Evolutionary conservation across 2,329 filamentous ascomycete species (phyloP), one percentile per base, ranked within the genome.

Genomic region (Diaporthe sp.): DNA sequence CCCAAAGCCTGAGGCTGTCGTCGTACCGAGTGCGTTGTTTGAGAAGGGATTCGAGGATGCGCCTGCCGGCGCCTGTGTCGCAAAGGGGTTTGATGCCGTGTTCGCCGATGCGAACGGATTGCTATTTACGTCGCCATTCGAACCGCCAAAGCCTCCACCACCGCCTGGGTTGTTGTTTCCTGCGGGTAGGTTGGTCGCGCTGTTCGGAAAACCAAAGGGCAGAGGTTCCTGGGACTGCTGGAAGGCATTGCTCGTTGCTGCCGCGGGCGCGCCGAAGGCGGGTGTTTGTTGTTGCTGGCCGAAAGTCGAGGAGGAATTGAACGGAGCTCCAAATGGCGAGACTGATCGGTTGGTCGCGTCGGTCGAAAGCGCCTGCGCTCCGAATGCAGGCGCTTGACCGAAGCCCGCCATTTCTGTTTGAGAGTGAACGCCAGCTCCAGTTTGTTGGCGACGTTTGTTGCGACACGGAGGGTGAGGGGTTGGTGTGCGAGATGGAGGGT

Each of bases 301-400:
- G 33, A 76, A 77, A 40, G 67, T 57, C 52, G 75, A 67, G 35
- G 74, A 25, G 10, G 71, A 55, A 57, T 61, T 70, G 67, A 74
- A 61, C 54, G 75, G 73, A 71, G 76, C 67, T 74, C 67, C 68
- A 74, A 77, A 76, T 50, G 74, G 72, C 52, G 74, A 77, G 40
- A 74, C 57, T 52, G 75, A 67, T 55, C 61, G 64, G 47, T 60
- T 60, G 50, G 64, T 71, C 71, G 71, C 57, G 74, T 72, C 61
- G 73, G 73, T 71, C 67, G 72, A 76, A 71, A 74, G 74, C 71
- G 75, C 74, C 71, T 75, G 76, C 72, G 76, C 76, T 72, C 74
- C 74, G 68, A 76, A 73, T 66, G 57, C 74, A 76, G 76, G 71
- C 54, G 76, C 52, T 61, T 74, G 72, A 74, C 74, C 76, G 61